phyloP scores from a whole-genome alignment of 176 grass and related monocot species.

The Juncus effusus region DNA sequence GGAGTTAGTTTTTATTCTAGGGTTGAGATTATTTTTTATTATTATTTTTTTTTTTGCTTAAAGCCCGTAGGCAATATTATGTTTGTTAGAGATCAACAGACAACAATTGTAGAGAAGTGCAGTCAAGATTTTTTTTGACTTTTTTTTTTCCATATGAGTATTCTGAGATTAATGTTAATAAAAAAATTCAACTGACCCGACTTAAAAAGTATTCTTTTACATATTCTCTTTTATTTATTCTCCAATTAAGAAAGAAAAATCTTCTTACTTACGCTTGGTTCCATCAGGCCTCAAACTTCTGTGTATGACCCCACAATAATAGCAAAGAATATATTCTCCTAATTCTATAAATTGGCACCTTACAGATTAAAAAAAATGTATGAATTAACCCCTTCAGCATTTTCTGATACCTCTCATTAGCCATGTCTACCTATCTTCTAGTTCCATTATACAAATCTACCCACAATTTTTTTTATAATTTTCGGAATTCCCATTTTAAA shows the following conservation, averaged over 20 bases:
- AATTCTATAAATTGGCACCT: constrained; percentile 4
- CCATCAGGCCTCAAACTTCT: constrained; percentile 3
- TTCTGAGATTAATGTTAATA: too few relatives aligned
- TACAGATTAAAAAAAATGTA: too few relatives aligned
- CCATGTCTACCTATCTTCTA: constrained; percentile 13
- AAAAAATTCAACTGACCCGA: too few relatives aligned
- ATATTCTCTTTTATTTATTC: neutral
- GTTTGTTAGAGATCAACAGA: too few relatives aligned
- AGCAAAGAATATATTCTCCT: constrained; percentile 28
- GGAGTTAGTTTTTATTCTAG: too few relatives aligned
- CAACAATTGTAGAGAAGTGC: too few relatives aligned
- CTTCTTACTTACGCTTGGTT: constrained; percentile 26
- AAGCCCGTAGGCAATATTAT: too few relatives aligned
- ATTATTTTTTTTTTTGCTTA: too few relatives aligned
- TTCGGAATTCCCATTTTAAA: constrained; percentile 5
- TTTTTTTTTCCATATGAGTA: too few relatives aligned
- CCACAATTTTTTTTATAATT: neutral
- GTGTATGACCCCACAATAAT: constrained; percentile 18
- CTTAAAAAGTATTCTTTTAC: too few relatives aligned
- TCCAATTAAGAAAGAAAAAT: constrained; percentile 1
- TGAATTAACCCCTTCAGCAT: neutral
- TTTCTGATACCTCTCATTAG: constrained; percentile 11
- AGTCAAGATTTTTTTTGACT: too few relatives aligned
- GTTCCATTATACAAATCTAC: neutral
- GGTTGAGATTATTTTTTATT: too few relatives aligned